phyloP scores from a whole-genome alignment of 176 grass and related monocot species.

The Chrysopogon serrulatus region DNA sequence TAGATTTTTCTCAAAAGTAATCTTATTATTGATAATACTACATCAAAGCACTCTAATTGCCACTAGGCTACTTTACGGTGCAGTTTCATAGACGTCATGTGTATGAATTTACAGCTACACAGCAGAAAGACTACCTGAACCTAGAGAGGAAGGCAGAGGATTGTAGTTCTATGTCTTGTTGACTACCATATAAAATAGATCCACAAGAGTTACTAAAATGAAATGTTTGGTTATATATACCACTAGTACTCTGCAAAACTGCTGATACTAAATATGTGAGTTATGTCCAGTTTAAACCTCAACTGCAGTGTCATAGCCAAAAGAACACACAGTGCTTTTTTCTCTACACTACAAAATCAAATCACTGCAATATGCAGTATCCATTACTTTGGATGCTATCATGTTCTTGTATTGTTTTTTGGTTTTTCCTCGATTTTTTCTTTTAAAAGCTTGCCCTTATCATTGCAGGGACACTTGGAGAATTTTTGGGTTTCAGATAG shows the following conservation, averaged over 20 bases:
- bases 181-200: neutral
- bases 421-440: neutral
- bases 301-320: neutral
- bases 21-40: neutral
- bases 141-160: neutral
- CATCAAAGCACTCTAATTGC: neutral
- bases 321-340: neutral
- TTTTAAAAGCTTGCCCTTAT: neutral
- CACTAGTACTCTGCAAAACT: neutral
- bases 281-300: neutral
- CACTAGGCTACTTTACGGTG: neutral
- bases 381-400: neutral
- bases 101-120: neutral
- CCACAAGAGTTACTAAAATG: neutral
- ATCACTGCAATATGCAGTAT: neutral
- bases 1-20: neutral
- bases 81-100: neutral
- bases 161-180: neutral
- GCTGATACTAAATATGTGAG: neutral
- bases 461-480: neutral
- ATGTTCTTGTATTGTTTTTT: neutral
- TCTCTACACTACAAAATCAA: neutral
- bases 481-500: neutral
- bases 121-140: neutral
- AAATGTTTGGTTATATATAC: neutral